Base-by-base conservation (phyloP, 176 grass and related monocot genomes). In the Avena insularis region DNA sequence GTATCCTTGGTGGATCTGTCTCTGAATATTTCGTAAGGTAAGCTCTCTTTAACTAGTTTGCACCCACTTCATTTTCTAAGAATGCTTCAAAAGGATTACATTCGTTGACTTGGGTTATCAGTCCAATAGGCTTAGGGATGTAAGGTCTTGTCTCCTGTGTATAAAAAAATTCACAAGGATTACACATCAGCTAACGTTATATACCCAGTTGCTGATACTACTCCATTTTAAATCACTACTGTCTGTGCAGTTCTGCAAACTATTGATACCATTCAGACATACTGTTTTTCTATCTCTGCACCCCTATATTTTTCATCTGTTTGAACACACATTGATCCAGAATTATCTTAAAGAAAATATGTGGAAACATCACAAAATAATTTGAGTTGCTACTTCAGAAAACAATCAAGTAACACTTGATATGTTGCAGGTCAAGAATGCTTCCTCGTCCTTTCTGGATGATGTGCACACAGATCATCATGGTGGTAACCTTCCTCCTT, bases 401-500 rank as follows among this genome's bases (percentile, higher is more conserved):
- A 61, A 76, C 6, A 53, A 11, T 49, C 2, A 6, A 67, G 17
- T n/a, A 49, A 65, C 16, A 81, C 17, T 46, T 85, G 36, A 79
- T 89, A 65, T 82, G 36, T 77, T 89, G 72, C 83, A 98, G 96
- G 86, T 85, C 96, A 88, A 95, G 78, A 87, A 95, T 95, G 96
- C 84, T 98, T 77, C 93, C 96, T 89, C 90, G 96, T 78, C 86
- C 93, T 45, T 86, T 98, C 57, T 98, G 96, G 96, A 98, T 98
- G 96, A 77, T 91, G 86, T 93, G 80, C 80, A 91, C 96, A 46
- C 96, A 98, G 86, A 90, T 95, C 71, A 92, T 98, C 53, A 98
- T 98, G 96, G 86, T 94, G 20, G 47, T 92, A 85, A 74, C 96
- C 33, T 98, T 89, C 90, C 79, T 98, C 84, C 96, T 98, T 12